phyloP scores from a whole-genome alignment of 345 rosid genomes.

The Laguncularia racemosa region DNA sequence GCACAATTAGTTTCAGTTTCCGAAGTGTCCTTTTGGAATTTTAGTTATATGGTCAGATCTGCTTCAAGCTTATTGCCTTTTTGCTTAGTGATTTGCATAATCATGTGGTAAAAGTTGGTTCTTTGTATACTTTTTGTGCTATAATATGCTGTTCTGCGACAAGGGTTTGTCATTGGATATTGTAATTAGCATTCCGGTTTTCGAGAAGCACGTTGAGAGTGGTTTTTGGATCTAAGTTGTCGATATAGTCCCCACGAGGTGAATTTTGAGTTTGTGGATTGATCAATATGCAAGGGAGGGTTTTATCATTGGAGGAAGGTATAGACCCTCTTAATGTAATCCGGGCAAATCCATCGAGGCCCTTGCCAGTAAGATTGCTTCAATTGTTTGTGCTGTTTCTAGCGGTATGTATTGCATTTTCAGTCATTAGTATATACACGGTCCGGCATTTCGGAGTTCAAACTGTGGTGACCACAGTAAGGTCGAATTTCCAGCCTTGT shows the following conservation, averaged over 20 bases:
- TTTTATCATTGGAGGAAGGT: constrained; percentile 56
- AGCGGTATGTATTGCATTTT: constrained; percentile 44
- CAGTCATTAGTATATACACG: constrained; percentile 58
- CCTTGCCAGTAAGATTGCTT: constrained; percentile 44
- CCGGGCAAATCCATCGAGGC: constrained; percentile 40
- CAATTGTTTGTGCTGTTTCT: constrained; percentile 46
- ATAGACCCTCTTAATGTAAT: constrained; percentile 35
- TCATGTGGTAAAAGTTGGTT: no score
- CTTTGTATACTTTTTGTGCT: no score
- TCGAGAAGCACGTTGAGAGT: neutral
- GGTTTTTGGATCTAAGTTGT: no score
- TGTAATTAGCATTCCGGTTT: neutral
- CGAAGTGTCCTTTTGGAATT: neutral
- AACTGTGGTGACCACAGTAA: constrained; percentile 33
- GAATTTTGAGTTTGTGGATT: constrained; percentile 2
- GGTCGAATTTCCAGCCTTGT: constrained; percentile 45
- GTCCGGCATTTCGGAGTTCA: constrained; percentile 53
- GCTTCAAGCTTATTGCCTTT: neutral
- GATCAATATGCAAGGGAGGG: constrained; percentile 51
- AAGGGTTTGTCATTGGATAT: no score
- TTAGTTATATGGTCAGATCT: constrained; percentile 2
- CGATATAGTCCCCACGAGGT: neutral
- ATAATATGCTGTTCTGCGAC: no score
- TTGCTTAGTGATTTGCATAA: no score
- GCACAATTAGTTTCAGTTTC: neutral